Conservation (phyloP, 805 yeast genomes). For the Pichia californica region DNA sequence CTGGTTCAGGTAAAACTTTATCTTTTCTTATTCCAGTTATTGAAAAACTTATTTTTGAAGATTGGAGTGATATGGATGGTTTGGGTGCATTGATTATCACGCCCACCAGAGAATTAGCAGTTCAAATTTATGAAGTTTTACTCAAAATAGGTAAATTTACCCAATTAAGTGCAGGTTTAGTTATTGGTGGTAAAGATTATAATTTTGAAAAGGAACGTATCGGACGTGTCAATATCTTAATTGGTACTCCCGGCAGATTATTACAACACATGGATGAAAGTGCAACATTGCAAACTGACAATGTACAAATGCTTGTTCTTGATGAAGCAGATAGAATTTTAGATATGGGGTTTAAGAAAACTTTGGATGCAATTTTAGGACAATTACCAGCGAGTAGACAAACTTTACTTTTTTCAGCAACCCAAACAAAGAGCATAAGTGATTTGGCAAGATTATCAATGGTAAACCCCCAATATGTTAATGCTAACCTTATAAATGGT, state of each 20-base stretch:
- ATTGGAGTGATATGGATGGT: constrained; percentile 81
- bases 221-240: constrained; percentile 68
- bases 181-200: constrained; percentile 90
- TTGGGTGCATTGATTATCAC: constrained; percentile 85
- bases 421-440: constrained; percentile 75
- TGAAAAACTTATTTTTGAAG: constrained; percentile 59
- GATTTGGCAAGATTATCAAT: constrained; percentile 79
- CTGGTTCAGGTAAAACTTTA: constrained; percentile 87
- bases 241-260: constrained; percentile 89
- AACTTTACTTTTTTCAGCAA: constrained; percentile 80
- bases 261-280: constrained; percentile 90
- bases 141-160: constrained; percentile 72
- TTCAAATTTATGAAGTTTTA: constrained; percentile 84
- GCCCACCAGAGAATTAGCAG: constrained; percentile 88
- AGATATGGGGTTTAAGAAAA: constrained; percentile 88
- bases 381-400: constrained; percentile 79
- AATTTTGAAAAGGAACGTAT: constrained; percentile 76
- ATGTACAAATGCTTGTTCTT: constrained; percentile 69
- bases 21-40: constrained; percentile 80
- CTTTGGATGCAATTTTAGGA: constrained; percentile 71
- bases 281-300: constrained; percentile 66
- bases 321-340: constrained; percentile 92
- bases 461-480: constrained; percentile 53
- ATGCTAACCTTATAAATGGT: constrained; percentile 31
- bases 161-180: constrained; percentile 79